These are phyloP conservation scores for Nephelium lappaceum DNA, from an alignment of 345 rosid genomes.

Conservation along the genomic window DNA sequence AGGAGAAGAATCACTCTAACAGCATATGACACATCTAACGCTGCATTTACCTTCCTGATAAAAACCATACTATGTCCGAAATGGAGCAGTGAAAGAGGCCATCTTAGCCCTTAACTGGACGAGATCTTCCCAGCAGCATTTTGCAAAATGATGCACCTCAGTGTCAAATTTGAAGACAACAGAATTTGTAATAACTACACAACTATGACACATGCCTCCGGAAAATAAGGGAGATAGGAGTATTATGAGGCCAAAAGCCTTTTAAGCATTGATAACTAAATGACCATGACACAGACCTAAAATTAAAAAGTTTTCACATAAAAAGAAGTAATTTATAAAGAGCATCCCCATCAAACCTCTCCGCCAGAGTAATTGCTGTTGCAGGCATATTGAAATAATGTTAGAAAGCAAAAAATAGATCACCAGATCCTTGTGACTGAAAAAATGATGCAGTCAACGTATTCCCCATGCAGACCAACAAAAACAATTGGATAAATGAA, in stretches of 20 bases:
- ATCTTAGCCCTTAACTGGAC: conserved; percentile 85
- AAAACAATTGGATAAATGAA: conserved; percentile 21
- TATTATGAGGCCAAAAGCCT: conserved; percentile 26
- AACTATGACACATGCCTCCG: conserved; percentile 39
- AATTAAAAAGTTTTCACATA: conserved; percentile 41
- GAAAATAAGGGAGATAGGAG: conserved; percentile 32
- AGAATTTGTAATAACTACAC: conserved; percentile 41
- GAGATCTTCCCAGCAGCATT: conserved; percentile 96
- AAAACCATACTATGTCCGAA: conserved; percentile 78
- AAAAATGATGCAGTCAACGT: conserved; percentile 34
- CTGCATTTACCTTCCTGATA: conserved; percentile 96
- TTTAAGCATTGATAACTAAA: conserved; percentile 34
- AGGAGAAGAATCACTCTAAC: conserved; percentile 79
- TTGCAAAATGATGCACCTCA: conserved; percentile 85
- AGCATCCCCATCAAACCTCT: conserved; percentile 67
- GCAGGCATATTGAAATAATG: conserved; percentile 64
- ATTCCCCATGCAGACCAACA: conserved; percentile 32
- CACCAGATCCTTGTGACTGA: conserved; percentile 37
- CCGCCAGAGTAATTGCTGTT: conserved; percentile 70
- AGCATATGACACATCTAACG: conserved; percentile 65
- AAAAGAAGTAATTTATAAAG: conserved; percentile 43
- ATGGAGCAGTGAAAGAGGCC: conserved; percentile 85
- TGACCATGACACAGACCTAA: conserved; percentile 38
- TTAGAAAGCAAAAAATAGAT: conserved; percentile 53
- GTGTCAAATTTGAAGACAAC: conserved; percentile 58